Percentiles rank a stretch among this genome's conserved stretches.
Conservation (phyloP, 148 eudicot genomes). For the Nepenthes mirabilis region DNA sequence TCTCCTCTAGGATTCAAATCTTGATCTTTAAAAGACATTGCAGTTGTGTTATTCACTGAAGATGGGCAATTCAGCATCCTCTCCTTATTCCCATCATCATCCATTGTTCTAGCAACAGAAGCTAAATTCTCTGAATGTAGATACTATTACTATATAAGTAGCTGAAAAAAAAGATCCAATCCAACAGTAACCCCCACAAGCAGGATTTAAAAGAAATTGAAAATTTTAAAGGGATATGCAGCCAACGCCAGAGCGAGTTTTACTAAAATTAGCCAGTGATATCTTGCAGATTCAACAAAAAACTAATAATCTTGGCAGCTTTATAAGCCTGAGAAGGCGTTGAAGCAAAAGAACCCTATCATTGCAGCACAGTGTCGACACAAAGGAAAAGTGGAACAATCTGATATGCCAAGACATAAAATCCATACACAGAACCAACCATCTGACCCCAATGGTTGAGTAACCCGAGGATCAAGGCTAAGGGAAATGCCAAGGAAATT, state of each 20-base stretch:
- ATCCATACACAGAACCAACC: slow-evolving; percentile 24
- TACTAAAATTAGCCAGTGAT: slow-evolving; percentile 50
- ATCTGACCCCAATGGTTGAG: too few relatives aligned
- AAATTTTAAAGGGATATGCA: slow-evolving; percentile 15
- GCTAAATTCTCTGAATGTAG: not conserved
- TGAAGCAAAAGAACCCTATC: slow-evolving; percentile 48
- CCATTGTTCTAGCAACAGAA: slow-evolving; percentile 27
- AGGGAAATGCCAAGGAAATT: slow-evolving; percentile 16
- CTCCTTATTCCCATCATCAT: slow-evolving; percentile 44
- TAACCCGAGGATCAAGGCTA: slow-evolving; percentile 41
- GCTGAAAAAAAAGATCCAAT: slow-evolving; percentile 18
- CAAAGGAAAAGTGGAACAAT: slow-evolving; percentile 24
- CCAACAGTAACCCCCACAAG: slow-evolving; percentile 24
- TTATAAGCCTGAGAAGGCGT: slow-evolving; percentile 40
- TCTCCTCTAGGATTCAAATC: too few relatives aligned
- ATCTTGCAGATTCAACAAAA: slow-evolving; percentile 88
- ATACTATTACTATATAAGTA: too few relatives aligned
- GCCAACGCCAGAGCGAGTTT: slow-evolving; percentile 43
- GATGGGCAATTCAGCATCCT: slow-evolving; percentile 33
- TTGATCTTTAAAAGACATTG: not conserved
- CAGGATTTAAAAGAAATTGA: slow-evolving; percentile 7
- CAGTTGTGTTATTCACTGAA: slow-evolving; percentile 32
- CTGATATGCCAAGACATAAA: slow-evolving; percentile 52
- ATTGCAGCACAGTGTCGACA: slow-evolving; percentile 39
- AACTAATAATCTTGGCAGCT: slow-evolving; percentile 78